Evolutionary conservation across 352 stramenopile species (phyloP), one percentile per base, ranked within the genome.

Genomic region (Pythium volutum): DNA sequence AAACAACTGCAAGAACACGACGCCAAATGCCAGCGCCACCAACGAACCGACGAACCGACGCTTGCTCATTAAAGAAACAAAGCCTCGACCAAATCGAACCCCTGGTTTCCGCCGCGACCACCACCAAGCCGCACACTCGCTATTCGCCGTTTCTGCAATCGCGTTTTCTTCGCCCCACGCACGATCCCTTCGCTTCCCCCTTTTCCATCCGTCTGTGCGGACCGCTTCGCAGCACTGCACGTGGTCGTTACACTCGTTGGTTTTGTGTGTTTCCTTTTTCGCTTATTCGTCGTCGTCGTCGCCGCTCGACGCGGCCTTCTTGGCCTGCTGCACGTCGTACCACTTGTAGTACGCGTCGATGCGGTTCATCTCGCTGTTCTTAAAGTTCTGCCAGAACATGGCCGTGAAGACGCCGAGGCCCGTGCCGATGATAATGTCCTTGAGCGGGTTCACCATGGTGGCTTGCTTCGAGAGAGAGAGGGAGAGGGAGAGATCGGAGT

Each of bases 291-390:
- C 71, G 63, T 83, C 69, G 58, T 82, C 75, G 34, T 58, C 51
- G 62, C 65, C 60, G 57, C 70, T 52, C 14, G 70, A 20, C 25
- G 71, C 55, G 31, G 68, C 71, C 79, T 88, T 91, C 70, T 85
- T 84, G 53, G 71, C 62, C 70, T 93, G 71, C 68, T 90, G 77
- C 51, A 65, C 63, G 60, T 93, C 81, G 70, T 91, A 81, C 68
- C 77, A 88, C 78, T 88, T 87, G 77, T 95, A 95, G 76, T 77
- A 95, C 61, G 66, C 60, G 64, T 76, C 76, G 65, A 89, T 91
- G 70, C 79, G 80, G 67, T 84, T 78, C 59, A 95, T 66, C 67
- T 93, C 78, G 47, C 57, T 65, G 62, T 88, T 70, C 69, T 86
- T 89, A 42, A 57, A 87, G 59, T 75, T 74, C 71, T 89, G 82